phyloP scores from a whole-genome alignment of 495 filamentous ascomycete genomes.

The Evernia prunastri region DNA sequence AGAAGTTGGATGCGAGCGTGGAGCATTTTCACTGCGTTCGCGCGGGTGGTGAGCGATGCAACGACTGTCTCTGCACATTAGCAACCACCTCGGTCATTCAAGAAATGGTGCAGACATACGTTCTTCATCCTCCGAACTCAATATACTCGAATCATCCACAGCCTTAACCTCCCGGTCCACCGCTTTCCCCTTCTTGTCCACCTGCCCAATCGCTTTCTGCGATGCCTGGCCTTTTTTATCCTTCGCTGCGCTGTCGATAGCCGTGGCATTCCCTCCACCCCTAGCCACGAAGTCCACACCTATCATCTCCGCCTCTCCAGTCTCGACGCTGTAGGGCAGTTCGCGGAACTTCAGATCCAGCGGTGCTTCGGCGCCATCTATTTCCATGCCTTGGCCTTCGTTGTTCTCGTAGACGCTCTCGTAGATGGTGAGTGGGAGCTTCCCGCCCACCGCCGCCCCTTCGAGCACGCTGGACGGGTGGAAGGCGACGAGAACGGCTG shows the following conservation, averaged over 20 bases:
- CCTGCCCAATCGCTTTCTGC: constrained; percentile 16
- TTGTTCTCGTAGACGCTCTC: constrained; percentile 68
- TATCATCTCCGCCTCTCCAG: constrained; percentile 96
- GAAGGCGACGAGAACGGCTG: constrained; percentile 79
- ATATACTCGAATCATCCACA: constrained; percentile 39
- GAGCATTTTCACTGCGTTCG: constrained; percentile 88
- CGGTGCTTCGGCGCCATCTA: constrained; percentile 53
- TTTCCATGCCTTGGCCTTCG: constrained; percentile 59
- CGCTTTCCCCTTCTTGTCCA: constrained; percentile 35
- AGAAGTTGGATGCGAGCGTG: constrained; percentile 77
- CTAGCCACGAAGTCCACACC: constrained; percentile 84
- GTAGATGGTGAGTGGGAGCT: constrained; percentile 84
- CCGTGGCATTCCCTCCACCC: constrained; percentile 70
- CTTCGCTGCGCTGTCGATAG: constrained; percentile 38
- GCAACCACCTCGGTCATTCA: background rate
- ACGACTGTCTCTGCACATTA: constrained; percentile 44
- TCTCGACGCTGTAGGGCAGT: constrained; percentile 81
- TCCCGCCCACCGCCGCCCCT: constrained; percentile 53
- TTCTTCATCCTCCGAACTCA: constrained; percentile 78
- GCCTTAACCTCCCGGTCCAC: constrained; percentile 36
- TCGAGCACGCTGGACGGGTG: constrained; percentile 51
- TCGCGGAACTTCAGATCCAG: constrained; percentile 70
- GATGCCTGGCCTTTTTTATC: constrained; percentile 22
- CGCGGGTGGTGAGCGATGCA: constrained; percentile 69
- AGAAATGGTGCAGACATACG: constrained; percentile 34